Conservation (phyloP, 805 yeast genomes). For the Jamesozyma rosinii region DNA sequence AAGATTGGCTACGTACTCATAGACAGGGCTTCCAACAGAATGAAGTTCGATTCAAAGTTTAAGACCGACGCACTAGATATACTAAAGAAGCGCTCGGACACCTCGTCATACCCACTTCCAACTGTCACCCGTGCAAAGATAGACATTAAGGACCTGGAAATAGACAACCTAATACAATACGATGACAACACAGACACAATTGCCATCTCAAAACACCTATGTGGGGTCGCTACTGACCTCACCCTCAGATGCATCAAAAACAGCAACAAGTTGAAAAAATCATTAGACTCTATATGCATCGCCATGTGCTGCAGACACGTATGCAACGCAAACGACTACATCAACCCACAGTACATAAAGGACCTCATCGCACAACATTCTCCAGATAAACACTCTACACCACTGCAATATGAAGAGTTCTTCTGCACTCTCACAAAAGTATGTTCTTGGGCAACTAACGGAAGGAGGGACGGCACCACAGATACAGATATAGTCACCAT, state of each 20-base stretch:
- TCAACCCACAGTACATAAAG: constrained; percentile 20
- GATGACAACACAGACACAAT: constrained; percentile 25
- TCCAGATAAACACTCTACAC: constrained; percentile 5
- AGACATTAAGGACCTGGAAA: constrained; percentile 69
- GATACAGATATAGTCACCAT: constrained; percentile 27
- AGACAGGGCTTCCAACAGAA: constrained; percentile 67
- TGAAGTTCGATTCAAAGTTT: constrained; percentile 71
- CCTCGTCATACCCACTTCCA: not conserved
- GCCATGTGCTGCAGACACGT: constrained; percentile 93
- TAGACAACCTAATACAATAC: constrained; percentile 42
- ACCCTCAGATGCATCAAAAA: constrained; percentile 57
- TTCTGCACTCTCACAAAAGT: constrained; percentile 49
- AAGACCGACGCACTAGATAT: constrained; percentile 39
- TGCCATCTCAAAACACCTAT: constrained; percentile 77
- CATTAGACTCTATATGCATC: constrained; percentile 52
- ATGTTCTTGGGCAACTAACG: constrained; percentile 87
- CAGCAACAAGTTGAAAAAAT: constrained; percentile 15
- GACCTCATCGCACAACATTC: constrained; percentile 34
- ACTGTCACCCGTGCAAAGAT: constrained; percentile 33
- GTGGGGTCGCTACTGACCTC: constrained; percentile 91
- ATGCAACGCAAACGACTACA: constrained; percentile 47
- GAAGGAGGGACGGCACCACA: constrained; percentile 37
- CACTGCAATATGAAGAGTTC: constrained; percentile 23
- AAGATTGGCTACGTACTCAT: constrained; percentile 42
- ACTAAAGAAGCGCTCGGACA: not conserved